Evolutionary conservation across 768 basidiomycete species (phyloP).

Genomic region (Podaxis mareebaensis): DNA sequence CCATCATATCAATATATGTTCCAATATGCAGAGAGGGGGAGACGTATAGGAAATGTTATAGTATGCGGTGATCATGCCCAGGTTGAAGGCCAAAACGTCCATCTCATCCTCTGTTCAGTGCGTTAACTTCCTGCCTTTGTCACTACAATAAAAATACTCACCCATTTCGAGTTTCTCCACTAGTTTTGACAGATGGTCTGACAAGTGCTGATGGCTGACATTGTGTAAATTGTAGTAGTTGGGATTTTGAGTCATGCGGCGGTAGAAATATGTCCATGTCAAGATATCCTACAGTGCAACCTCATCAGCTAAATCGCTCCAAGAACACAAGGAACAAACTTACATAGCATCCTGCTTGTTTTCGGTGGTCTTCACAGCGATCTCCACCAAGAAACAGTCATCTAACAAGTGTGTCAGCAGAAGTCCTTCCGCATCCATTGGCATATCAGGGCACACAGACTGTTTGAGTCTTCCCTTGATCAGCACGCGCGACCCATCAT

Average conservation of each 20-base stretch:
- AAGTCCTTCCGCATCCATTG: slow-evolving; percentile 94
- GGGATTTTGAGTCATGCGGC: slow-evolving; percentile 96
- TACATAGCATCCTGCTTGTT: slow-evolving; percentile 98
- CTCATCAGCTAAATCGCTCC: slow-evolving; percentile 6
- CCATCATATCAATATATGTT: slow-evolving; percentile 3
- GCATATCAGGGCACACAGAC: slow-evolving; percentile 95
- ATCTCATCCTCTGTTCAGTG: slow-evolving; percentile 77
- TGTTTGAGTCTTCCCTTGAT: slow-evolving; percentile 82
- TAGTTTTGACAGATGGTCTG: slow-evolving; percentile 93
- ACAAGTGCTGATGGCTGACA: slow-evolving; percentile 93
- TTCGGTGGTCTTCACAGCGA: slow-evolving; percentile 92
- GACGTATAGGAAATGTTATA: slow-evolving; percentile 88
- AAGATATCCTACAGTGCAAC: slow-evolving; percentile 71
- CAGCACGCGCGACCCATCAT: slow-evolving; percentile 99
- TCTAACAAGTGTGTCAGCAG: slow-evolving; percentile 87
- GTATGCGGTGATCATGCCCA: slow-evolving; percentile 98
- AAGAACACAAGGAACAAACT: slow-evolving; percentile 19
- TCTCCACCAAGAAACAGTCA: slow-evolving; percentile 95
- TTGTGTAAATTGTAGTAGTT: slow-evolving; percentile 95
- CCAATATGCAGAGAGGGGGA: not conserved
- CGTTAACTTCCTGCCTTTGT: not conserved
- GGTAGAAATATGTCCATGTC: slow-evolving; percentile 99
- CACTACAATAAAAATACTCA: slow-evolving; percentile 27
- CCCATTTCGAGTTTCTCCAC: slow-evolving; percentile 98
- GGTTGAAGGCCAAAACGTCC: slow-evolving; percentile 87